Evolutionary conservation across 2,329 filamentous ascomycete species (phyloP).

Genomic region (Aspergillus jensenii): DNA sequence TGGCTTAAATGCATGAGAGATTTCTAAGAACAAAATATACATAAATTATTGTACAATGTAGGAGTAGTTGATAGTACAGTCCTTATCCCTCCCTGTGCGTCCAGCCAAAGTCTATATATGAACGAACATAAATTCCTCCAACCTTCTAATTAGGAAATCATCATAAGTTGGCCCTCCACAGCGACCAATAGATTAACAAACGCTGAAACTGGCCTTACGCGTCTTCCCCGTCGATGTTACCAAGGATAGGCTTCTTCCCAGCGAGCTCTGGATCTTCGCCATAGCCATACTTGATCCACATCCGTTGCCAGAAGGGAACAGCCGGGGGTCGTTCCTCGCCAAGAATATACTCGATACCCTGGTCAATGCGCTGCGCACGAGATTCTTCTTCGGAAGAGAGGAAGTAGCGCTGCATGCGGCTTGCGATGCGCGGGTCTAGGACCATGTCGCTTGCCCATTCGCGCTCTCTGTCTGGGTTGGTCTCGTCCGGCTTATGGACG

Average conservation of each 20-base stretch:
- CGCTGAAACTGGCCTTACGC: conserved; percentile 8
- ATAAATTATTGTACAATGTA: conserved; percentile 13
- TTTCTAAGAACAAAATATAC: conserved; percentile 4
- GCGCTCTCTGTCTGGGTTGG: conserved; percentile 59
- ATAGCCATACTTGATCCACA: conserved; percentile 43
- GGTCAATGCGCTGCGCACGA: conserved; percentile 60
- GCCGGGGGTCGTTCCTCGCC: conserved; percentile 53
- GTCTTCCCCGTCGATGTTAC: conserved; percentile 39
- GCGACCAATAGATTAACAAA: neutral
- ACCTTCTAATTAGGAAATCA: neutral
- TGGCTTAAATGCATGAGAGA: neutral
- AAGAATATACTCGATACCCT: conserved; percentile 68
- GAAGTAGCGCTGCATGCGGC: conserved; percentile 78
- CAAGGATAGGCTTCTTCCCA: conserved; percentile 40
- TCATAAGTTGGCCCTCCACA: neutral
- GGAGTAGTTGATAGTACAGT: conserved; percentile 6
- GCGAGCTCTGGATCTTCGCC: conserved; percentile 41
- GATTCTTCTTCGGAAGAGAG: conserved; percentile 69
- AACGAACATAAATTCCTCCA: neutral
- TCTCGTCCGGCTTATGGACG: conserved; percentile 58
- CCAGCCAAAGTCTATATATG: conserved; percentile 8
- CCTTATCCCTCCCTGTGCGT: neutral
- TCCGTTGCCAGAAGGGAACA: conserved; percentile 38
- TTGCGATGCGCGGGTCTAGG: conserved; percentile 71
- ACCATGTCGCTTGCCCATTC: conserved; percentile 76